Conservation (phyloP, 2,329 filamentous ascomycete genomes). For the Dendryphion nanum region DNA sequence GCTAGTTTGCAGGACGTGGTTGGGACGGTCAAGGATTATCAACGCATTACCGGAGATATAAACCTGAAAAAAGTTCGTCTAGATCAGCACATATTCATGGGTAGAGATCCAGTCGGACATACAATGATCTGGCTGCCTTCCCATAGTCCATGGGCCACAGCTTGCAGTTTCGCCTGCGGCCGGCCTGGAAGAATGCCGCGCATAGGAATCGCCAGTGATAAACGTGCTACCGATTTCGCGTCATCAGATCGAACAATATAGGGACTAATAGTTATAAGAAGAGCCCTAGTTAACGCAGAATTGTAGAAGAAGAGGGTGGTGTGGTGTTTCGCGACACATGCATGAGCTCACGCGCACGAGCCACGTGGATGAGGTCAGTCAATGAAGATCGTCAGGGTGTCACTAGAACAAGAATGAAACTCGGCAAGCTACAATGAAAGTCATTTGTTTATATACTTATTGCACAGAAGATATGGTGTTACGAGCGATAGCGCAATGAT, state of each 20-base stretch:
- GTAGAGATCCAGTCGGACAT: conserved; percentile 32
- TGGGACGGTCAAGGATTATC: conserved; percentile 73
- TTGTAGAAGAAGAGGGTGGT: not conserved
- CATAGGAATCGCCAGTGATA: conserved; percentile 49
- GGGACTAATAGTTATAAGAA: not conserved
- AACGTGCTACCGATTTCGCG: conserved; percentile 22
- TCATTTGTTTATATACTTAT: no score
- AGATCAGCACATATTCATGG: conserved; percentile 2
- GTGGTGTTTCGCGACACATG: no score
- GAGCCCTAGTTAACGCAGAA: no score
- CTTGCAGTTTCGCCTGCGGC: conserved; percentile 75
- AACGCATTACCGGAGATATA: conserved; percentile 91
- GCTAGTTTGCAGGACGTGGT: conserved; percentile 80
- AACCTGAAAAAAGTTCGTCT: conserved; percentile 50
- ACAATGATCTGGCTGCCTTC: conserved; percentile 71
- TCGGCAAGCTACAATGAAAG: no score
- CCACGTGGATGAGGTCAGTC: conserved; percentile 18
- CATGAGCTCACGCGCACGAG: conserved; percentile 31
- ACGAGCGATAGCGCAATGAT: no score
- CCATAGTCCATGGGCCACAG: conserved; percentile 72
- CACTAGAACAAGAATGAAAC: no score
- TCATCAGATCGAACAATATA: conserved; percentile 9
- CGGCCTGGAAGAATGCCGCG: conserved; percentile 76
- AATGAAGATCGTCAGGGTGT: not conserved
- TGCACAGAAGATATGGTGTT: no score